phyloP scores from a whole-genome alignment of 148 eudicot species.

The Pharnaceum exiguum region DNA sequence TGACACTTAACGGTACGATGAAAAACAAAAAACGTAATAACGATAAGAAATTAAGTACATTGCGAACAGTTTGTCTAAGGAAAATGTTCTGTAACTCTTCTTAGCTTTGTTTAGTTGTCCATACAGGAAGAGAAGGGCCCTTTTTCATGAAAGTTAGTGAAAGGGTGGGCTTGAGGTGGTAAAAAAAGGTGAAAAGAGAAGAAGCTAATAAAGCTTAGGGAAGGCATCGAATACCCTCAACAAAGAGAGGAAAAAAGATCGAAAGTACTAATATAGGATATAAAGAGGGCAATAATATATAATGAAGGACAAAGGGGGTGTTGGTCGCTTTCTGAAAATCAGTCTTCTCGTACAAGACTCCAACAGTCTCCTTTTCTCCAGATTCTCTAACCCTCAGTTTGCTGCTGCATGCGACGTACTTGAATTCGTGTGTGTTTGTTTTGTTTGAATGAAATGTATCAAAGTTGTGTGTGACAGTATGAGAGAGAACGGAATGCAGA shows the following conservation, averaged over 20 bases:
- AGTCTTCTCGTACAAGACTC: conserved; percentile 63
- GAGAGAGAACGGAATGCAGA: conserved; percentile 17
- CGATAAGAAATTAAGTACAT: too few relatives aligned
- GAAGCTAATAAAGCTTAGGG: conserved; percentile 1
- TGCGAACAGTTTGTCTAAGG: too few relatives aligned
- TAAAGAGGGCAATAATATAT: conserved; percentile 12
- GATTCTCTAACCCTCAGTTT: conserved; percentile 27
- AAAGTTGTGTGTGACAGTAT: background rate
- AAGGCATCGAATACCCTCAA: conserved; percentile 18
- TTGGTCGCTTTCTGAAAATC: conserved; percentile 48
- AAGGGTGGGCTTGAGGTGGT: conserved; percentile 13
- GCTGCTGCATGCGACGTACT: background rate
- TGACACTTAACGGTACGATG: too few relatives aligned
- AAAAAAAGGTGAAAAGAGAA: conserved; percentile 18
- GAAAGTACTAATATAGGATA: conserved; percentile 9
- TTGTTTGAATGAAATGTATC: conserved; percentile 1
- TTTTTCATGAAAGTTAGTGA: conserved; percentile 27
- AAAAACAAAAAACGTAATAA: too few relatives aligned
- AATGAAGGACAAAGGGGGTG: conserved; percentile 27
- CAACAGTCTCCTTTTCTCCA: conserved; percentile 49
- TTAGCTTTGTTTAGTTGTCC: background rate
- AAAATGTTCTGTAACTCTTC: too few relatives aligned
- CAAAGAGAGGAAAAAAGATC: background rate
- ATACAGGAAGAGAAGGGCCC: background rate
- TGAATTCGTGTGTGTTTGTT: too few relatives aligned